phyloP scores from a whole-genome alignment of 345 rosid species.

The Eucalyptus regnans region DNA sequence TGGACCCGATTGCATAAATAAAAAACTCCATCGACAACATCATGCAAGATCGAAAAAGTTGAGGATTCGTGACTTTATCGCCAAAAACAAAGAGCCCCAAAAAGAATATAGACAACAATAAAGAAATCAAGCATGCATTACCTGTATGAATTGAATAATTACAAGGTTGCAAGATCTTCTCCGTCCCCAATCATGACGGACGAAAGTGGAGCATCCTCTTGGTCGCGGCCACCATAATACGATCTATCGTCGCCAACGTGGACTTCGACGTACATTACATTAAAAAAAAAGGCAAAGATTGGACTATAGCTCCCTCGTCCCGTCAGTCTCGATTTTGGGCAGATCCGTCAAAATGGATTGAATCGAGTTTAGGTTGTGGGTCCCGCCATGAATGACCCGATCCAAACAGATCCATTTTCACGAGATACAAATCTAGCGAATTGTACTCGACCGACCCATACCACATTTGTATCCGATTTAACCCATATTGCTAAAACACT shows the following conservation, averaged over 20 bases:
- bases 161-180: background rate
- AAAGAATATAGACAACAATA: background rate
- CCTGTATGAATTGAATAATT: background rate
- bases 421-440: accelerated
- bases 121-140: background rate
- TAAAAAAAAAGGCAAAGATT: no score
- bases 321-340: background rate
- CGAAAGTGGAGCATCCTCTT: background rate
- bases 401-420: no score
- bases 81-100: background rate
- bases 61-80: background rate
- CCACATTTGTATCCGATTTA: no score
- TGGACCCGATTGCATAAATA: background rate
- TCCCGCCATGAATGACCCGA: accelerated
- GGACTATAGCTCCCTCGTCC: background rate
- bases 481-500: no score
- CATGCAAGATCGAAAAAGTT: background rate
- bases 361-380: no score
- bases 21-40: background rate
- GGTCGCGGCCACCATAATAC: background rate
- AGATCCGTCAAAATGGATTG: background rate
- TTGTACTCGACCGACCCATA: accelerated
- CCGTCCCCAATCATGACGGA: background rate
- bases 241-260: background rate
- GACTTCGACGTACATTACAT: background rate